Base-by-base conservation (phyloP, 2,329 filamentous ascomycete genomes). In the Exophiala bonariae region DNA sequence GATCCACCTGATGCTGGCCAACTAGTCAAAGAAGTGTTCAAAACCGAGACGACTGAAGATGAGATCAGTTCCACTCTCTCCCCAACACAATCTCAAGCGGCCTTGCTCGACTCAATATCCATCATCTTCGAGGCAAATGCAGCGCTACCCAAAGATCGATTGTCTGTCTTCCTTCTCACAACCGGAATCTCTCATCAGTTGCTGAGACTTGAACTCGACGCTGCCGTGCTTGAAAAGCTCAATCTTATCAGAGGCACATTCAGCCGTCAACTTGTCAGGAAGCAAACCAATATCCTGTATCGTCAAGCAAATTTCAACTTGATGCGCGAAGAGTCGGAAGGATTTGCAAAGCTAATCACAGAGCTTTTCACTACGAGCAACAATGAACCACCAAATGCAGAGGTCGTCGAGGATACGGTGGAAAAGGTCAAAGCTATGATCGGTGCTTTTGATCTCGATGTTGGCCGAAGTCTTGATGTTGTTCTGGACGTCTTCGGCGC, bases 231-330 rank as follows among this genome's bases (percentile, higher is more conserved):
- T 9, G 81, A 87, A 60, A 79, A 85, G 20, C 72, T 96, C 11
- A 86, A 87, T 8, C 75, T 99, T 34, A 88, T 96, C 39, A 82
- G 90, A 40, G 82, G 86, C n/a, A 92, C 85, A 4, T 99, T 97
- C 66, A 76, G 80, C 47, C 85, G 85, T 57, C 82, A 93, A 63
- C 86, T 86, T 13, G 90, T 96, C 56, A 85, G 92, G 45, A 90
- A 95, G 62, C 87, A 91, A 39, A 99, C 93, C 6, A 95, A 96
- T 60, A 77, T 93, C 3, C 79, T 99, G 1, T 99, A 99, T 66
- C 86, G 91, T 50, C 93, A 97, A 68, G 89, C 92, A 11, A 97
- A 96, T 67, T 97, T 96, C 74, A 99, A 99, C 61, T 74, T 99
- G 6, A 75, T 99, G 16, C 85, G 93, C 35, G 93, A 99, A 71